Evolutionary conservation across 805 yeast species (phyloP).

Genomic region (Candida rishiriensis): DNA sequence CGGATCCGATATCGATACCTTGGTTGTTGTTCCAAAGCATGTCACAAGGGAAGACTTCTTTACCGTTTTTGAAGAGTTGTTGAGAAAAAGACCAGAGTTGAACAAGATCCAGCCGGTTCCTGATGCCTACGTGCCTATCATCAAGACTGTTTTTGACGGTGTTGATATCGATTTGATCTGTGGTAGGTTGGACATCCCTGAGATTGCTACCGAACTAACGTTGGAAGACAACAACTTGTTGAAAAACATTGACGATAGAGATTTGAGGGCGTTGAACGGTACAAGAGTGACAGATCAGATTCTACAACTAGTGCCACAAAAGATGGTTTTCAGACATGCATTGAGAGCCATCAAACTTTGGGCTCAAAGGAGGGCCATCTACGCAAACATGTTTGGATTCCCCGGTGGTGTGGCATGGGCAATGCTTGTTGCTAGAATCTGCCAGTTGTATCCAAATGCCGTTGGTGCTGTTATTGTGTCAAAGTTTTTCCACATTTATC

Average conservation of each 20-base stretch:
- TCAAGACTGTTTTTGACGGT: conserved; percentile 82
- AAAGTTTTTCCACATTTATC: conserved; percentile 79
- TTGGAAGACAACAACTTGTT: conserved; percentile 81
- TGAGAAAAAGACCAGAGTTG: conserved; percentile 71
- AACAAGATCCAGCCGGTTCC: conserved; percentile 93
- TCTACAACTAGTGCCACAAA: conserved; percentile 82
- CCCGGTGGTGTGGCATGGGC: conserved; percentile 99
- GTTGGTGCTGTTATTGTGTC: conserved; percentile 88
- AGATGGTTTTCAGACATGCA: conserved; percentile 88
- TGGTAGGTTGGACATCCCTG: conserved; percentile 78
- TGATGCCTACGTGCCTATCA: conserved; percentile 96
- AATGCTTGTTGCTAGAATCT: conserved; percentile 95
- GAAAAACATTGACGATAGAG: conserved; percentile 86
- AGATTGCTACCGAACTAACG: conserved; percentile 70
- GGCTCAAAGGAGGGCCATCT: conserved; percentile 94
- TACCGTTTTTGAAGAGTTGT: conserved; percentile 64
- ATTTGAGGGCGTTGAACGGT: conserved; percentile 86
- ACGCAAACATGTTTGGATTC: conserved; percentile 93
- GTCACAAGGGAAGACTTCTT: conserved; percentile 89
- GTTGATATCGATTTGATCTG: conserved; percentile 90
- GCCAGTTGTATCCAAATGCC: conserved; percentile 95
- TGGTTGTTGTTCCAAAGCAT: conserved; percentile 96
- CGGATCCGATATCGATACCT: conserved; percentile 94
- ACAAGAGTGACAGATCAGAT: conserved; percentile 97
- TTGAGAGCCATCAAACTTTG: conserved; percentile 89